phyloP scores from a whole-genome alignment of 495 filamentous ascomycete genomes.

The Neurospora sp. region DNA sequence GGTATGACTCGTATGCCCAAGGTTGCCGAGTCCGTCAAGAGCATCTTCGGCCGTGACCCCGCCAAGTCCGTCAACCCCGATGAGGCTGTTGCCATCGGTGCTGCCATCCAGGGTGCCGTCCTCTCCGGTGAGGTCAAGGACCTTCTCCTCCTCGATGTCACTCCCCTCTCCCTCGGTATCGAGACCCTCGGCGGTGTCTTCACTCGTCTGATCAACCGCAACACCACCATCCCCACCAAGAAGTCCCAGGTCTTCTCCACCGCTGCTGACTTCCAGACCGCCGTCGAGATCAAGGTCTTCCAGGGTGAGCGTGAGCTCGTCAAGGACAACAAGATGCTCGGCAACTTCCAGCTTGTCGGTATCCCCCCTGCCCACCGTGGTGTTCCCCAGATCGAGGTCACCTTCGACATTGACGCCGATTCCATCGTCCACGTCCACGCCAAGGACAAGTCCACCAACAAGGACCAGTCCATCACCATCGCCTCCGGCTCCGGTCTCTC shows the following conservation, averaged over 20 bases:
- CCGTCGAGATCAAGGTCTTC: conserved; percentile 99
- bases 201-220: conserved; percentile 98
- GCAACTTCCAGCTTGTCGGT: conserved; percentile 99
- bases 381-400: conserved; percentile 96
- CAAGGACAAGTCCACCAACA: conserved; percentile 98
- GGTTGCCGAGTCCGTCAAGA: conserved; percentile 94
- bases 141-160: conserved; percentile 92
- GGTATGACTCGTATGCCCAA: conserved; percentile 99
- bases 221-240: conserved; percentile 99
- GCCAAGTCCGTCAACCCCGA: conserved; percentile 99
- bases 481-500: conserved; percentile 97
- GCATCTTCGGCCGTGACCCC: conserved; percentile 94
- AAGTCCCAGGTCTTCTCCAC: conserved; percentile 99
- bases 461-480: conserved; percentile 99
- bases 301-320: conserved; percentile 99
- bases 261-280: conserved; percentile 97
- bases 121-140: conserved; percentile 95
- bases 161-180: conserved; percentile 95
- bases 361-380: conserved; percentile 96
- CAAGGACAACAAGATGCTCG: conserved; percentile 96
- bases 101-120: conserved; percentile 95
- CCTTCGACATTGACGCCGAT: conserved; percentile 98
- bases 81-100: conserved; percentile 97
- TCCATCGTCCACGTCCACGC: conserved; percentile 98
- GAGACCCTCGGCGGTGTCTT: conserved; percentile 99